Conservation (phyloP, 129 eudicot genomes). For the Escallonia herrerae region DNA sequence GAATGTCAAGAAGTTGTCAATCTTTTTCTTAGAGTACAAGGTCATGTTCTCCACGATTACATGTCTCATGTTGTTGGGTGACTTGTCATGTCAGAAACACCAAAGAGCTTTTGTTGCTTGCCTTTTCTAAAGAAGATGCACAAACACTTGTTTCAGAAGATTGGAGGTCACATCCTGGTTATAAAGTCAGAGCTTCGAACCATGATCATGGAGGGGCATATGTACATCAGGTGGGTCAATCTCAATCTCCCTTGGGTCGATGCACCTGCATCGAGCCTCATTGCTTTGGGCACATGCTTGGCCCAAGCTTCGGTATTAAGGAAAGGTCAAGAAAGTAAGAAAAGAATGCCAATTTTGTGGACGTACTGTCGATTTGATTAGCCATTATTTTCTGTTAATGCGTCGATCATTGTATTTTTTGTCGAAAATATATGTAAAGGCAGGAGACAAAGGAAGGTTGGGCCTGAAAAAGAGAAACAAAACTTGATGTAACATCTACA, state of each 20-base stretch:
- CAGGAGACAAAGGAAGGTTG: too few species aligned
- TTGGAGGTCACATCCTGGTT: constrained; percentile 2
- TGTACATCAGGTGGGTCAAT: too few species aligned
- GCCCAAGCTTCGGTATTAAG: background rate
- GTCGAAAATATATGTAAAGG: too few species aligned
- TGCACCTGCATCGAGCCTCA: background rate
- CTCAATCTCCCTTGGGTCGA: background rate
- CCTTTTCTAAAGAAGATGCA: background rate
- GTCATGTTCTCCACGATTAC: constrained; percentile 15
- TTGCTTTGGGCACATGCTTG: background rate
- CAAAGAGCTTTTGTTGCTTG: background rate
- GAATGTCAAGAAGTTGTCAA: background rate
- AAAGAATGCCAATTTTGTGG: too few species aligned
- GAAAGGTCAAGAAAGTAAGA: too few species aligned
- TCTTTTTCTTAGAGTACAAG: constrained; percentile 12
- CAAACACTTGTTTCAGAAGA: background rate
- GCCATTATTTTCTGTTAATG: too few species aligned
- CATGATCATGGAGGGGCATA: too few species aligned
- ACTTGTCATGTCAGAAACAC: constrained; percentile 7
- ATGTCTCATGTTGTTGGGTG: constrained; percentile 7
- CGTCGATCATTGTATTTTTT: too few species aligned
- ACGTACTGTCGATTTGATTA: too few species aligned
- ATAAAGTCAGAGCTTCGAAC: background rate
- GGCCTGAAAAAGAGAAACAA: too few species aligned
- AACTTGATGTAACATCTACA: too few species aligned